Evolutionary conservation across 2,329 filamentous ascomycete genomes (phyloP).

Genomic region (Exophiala xenobiotica): DNA sequence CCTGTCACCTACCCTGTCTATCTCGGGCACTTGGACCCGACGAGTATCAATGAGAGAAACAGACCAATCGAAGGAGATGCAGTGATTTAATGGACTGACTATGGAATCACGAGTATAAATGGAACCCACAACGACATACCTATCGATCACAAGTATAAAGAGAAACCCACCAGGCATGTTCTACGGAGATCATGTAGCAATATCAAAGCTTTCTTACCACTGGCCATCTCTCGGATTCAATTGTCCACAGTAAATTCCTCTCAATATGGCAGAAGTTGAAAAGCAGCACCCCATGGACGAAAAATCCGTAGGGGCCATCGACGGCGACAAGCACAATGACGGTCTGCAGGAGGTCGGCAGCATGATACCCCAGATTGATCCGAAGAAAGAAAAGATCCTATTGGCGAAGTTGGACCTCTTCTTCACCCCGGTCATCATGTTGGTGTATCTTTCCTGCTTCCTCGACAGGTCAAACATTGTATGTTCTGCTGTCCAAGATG

Average conservation of each 20-base stretch:
- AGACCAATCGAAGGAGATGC: too few species aligned
- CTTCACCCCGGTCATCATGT: constrained; percentile 55
- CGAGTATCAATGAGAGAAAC: not conserved
- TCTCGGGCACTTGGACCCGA: constrained; percentile 5
- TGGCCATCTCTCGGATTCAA: not conserved
- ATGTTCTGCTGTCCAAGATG: constrained; percentile 20
- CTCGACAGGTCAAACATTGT: constrained; percentile 56
- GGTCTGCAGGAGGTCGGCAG: constrained; percentile 5
- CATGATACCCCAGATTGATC: constrained; percentile 38
- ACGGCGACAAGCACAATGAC: not conserved
- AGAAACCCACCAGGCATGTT: not conserved
- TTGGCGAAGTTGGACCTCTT: constrained; percentile 50
- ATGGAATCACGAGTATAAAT: too few species aligned
- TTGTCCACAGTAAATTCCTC: not conserved
- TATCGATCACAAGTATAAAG: not conserved
- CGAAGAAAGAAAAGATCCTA: constrained; percentile 46
- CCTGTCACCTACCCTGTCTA: constrained; percentile 4
- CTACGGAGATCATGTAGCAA: too few species aligned
- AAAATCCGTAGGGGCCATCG: constrained; percentile 3
- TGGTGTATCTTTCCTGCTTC: constrained; percentile 56
- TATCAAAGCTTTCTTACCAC: not conserved
- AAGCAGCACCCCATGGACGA: constrained; percentile 12
- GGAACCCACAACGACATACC: not conserved
- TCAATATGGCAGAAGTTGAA: constrained; percentile 10
- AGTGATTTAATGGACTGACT: too few species aligned